phyloP scores from a whole-genome alignment of 2,329 filamentous ascomycete genomes.

The Fusarium goolgardi region DNA sequence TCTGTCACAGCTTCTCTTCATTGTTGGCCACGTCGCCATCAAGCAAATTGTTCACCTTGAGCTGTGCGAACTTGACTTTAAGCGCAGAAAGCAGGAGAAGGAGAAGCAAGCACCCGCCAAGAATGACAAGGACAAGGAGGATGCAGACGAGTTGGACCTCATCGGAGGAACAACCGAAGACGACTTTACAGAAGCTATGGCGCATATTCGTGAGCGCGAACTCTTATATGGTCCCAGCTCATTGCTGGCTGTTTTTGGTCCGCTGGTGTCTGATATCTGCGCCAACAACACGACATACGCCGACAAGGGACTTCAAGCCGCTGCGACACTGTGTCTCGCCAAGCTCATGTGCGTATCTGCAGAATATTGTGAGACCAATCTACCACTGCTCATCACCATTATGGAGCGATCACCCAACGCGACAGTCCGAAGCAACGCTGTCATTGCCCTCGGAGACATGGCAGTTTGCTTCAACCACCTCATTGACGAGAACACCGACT shows the following conservation, averaged over 20 bases:
- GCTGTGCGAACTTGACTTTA: conserved; percentile 97
- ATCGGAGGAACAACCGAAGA: conserved; percentile 97
- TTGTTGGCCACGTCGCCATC: conserved; percentile 95
- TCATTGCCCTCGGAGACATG: conserved; percentile 98
- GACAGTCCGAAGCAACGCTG: conserved; percentile 93
- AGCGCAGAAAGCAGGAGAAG: conserved; percentile 91
- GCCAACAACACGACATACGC: conserved; percentile 93
- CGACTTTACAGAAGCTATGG: conserved; percentile 88
- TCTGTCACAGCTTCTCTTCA: conserved; percentile 91
- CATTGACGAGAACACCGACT: conserved; percentile 99
- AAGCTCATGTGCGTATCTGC: conserved; percentile 99
- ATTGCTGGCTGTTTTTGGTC: conserved; percentile 89
- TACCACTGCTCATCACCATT: conserved; percentile 95
- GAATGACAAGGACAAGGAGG: conserved; percentile 67
- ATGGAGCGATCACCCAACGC: conserved; percentile 94
- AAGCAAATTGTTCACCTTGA: conserved; percentile 99
- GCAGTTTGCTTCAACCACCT: conserved; percentile 99
- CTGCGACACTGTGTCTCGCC: conserved; percentile 92
- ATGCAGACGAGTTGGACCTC: conserved; percentile 90
- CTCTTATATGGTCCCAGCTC: conserved; percentile 85
- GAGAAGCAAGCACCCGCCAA: conserved; percentile 71
- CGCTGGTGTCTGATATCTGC: conserved; percentile 92
- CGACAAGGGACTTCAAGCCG: conserved; percentile 89
- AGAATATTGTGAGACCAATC: conserved; percentile 94
- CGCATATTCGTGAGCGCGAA: conserved; percentile 85